These are phyloP conservation scores for Fusarium tricinctum DNA, from an alignment of 2,329 filamentous ascomycete species.

Conservation along the genomic window DNA sequence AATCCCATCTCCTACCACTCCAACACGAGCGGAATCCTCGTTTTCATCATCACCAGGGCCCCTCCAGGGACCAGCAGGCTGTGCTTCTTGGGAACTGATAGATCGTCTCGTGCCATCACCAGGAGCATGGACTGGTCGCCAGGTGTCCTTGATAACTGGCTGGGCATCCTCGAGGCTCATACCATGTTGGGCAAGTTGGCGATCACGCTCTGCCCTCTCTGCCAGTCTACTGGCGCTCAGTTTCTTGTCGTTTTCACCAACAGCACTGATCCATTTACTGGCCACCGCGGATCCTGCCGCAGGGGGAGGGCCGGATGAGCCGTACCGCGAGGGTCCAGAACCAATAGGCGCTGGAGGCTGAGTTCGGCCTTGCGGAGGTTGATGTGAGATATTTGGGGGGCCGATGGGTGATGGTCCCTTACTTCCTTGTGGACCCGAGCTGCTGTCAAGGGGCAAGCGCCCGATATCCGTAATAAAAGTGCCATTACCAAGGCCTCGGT, in stretches of 20 bases:
- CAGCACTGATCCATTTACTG: slow-evolving; percentile 60
- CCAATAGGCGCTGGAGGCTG: slow-evolving; percentile 53
- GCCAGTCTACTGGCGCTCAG: slow-evolving; percentile 57
- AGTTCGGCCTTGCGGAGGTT: slow-evolving; percentile 47
- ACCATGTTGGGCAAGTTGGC: slow-evolving; percentile 61
- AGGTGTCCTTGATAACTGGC: slow-evolving; percentile 66
- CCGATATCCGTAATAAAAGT: slow-evolving; percentile 77
- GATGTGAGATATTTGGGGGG: slow-evolving; percentile 52
- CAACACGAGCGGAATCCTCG: slow-evolving; percentile 49
- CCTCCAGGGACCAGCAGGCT: slow-evolving; percentile 52
- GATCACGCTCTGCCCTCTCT: slow-evolving; percentile 59
- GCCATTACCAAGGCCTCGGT: slow-evolving; percentile 81
- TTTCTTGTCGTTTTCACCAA: slow-evolving; percentile 63
- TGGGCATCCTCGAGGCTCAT: slow-evolving; percentile 61
- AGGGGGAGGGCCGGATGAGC: slow-evolving; percentile 50
- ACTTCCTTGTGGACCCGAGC: slow-evolving; percentile 52
- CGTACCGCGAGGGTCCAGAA: slow-evolving; percentile 52
- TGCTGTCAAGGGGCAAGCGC: slow-evolving; percentile 57
- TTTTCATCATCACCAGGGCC: slow-evolving; percentile 48
- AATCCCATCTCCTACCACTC: slow-evolving; percentile 50
- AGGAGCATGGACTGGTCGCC: slow-evolving; percentile 61
- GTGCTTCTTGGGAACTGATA: slow-evolving; percentile 46
- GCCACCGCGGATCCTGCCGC: slow-evolving; percentile 53
- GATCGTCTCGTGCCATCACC: slow-evolving; percentile 55
- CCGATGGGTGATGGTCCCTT: slow-evolving; percentile 63